Evolutionary conservation across 2,329 filamentous ascomycete species (phyloP).

Genomic region (Ceratocystis diversiconidia): DNA sequence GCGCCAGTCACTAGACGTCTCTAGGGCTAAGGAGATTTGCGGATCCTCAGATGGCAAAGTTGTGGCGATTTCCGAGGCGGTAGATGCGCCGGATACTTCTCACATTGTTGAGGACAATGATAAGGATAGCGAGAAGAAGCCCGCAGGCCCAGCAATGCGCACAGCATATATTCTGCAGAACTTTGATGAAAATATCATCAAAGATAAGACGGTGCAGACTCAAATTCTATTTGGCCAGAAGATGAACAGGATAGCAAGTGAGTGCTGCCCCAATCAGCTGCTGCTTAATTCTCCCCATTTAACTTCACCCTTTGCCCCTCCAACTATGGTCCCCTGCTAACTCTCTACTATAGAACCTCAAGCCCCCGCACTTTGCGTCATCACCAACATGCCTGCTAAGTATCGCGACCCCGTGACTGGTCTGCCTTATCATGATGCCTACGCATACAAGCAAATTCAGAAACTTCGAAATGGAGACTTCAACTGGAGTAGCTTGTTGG

Average conservation of each 20-base stretch:
- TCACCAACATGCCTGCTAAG: conserved; percentile 66
- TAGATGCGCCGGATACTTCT: neutral
- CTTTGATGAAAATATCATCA: conserved; percentile 42
- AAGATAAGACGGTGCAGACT: conserved; percentile 43
- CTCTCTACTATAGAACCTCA: conserved; percentile 32
- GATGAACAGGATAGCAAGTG: conserved; percentile 43
- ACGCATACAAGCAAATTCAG: conserved; percentile 72
- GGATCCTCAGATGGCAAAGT: neutral
- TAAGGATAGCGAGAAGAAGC: conserved; percentile 13
- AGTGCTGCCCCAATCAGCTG: conserved; percentile 21
- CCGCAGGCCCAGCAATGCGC: conserved; percentile 32
- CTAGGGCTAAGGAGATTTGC: neutral
- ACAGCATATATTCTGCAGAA: conserved; percentile 47
- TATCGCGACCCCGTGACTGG: conserved; percentile 79
- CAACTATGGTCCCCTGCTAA: neutral
- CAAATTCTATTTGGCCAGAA: conserved; percentile 45
- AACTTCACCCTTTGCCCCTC: neutral
- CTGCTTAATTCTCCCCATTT: neutral
- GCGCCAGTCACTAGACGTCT: neutral
- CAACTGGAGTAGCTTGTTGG: conserved; percentile 67
- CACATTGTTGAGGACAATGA: neutral
- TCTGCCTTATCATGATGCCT: conserved; percentile 62
- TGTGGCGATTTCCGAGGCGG: neutral
- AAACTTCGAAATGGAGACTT: conserved; percentile 59
- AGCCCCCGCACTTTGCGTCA: conserved; percentile 51